These are phyloP conservation scores for Tylopilus intermedius DNA, from an alignment of 768 basidiomycete genomes.

Conservation along the genomic window DNA sequence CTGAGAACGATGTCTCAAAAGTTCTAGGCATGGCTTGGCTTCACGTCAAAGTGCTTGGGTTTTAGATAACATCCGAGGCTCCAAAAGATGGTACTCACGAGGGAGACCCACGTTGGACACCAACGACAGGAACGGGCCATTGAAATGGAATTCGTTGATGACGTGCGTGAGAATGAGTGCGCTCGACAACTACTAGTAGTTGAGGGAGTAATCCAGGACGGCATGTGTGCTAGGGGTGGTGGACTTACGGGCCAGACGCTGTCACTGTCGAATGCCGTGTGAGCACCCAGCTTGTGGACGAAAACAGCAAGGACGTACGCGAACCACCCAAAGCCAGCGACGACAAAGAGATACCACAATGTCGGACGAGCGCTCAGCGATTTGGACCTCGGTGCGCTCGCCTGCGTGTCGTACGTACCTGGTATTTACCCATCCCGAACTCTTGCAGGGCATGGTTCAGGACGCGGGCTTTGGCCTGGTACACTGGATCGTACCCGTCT, in stretches of 20 bases:
- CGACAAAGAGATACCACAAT: conserved; percentile 35
- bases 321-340: conserved; percentile 41
- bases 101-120: conserved; percentile 48
- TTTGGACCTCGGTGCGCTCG: not conserved
- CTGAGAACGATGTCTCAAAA: not conserved
- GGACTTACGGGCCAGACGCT: conserved; percentile 37
- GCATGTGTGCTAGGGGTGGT: not conserved
- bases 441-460: conserved; percentile 46
- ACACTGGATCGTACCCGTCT: conserved; percentile 39
- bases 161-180: conserved; percentile 46
- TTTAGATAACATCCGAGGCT: conserved; percentile 28
- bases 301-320: conserved; percentile 25
- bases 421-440: conserved; percentile 55
- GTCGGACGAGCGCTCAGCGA: too few relatives aligned
- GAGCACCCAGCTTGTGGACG: not conserved
- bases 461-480: conserved; percentile 45
- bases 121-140: conserved; percentile 45
- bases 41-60: not conserved
- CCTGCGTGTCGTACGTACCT: conserved; percentile 29
- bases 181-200: conserved; percentile 38
- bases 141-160: conserved; percentile 44
- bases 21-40: not conserved
- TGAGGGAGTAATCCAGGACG: not conserved
- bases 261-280: conserved; percentile 19
- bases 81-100: conserved; percentile 49